Percentiles rank a stretch among this genome's conserved stretches.
Conservation (phyloP, 352 stramenopile species). For the Globisporangium camurandrum region DNA sequence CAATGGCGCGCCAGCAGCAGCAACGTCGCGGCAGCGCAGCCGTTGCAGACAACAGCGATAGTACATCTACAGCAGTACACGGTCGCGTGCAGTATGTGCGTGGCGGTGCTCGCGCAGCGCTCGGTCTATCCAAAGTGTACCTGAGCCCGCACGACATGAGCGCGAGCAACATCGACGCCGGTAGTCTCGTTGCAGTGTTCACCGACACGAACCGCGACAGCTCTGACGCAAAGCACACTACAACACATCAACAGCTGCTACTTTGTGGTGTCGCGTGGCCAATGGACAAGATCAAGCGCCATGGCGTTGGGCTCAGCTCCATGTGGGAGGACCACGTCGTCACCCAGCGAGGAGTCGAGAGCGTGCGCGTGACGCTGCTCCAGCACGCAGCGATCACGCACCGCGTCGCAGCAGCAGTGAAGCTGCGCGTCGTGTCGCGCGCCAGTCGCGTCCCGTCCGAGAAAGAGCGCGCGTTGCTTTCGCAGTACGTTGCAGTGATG, state of each 20-base stretch:
- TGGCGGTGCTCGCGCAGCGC: constrained; percentile 40
- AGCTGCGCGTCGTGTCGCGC: constrained; percentile 31
- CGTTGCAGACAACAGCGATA: too few relatives aligned
- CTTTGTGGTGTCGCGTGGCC: constrained; percentile 61
- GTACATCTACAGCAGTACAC: too few relatives aligned
- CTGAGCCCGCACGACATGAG: constrained; percentile 52
- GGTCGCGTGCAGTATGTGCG: constrained; percentile 56
- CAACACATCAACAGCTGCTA: constrained; percentile 17
- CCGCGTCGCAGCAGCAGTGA: constrained; percentile 18
- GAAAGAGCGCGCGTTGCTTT: constrained; percentile 46
- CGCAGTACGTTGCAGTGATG: constrained; percentile 52
- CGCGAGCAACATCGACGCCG: constrained; percentile 25
- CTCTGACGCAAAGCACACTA: too few relatives aligned
- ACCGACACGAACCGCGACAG: background rate
- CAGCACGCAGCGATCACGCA: constrained; percentile 5
- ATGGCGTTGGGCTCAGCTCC: constrained; percentile 49
- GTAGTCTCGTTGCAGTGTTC: constrained; percentile 29
- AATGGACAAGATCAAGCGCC: constrained; percentile 66
- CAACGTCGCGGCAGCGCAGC: too few relatives aligned
- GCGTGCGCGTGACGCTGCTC: constrained; percentile 20
- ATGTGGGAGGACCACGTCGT: constrained; percentile 67
- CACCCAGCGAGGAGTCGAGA: constrained; percentile 12
- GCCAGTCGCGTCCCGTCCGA: constrained; percentile 30
- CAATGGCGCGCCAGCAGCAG: too few relatives aligned
- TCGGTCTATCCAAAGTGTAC: constrained; percentile 61